These are phyloP conservation scores for Dictyostelium citrinum DNA, from an alignment of 78 protist species.

Conservation along the genomic window DNA sequence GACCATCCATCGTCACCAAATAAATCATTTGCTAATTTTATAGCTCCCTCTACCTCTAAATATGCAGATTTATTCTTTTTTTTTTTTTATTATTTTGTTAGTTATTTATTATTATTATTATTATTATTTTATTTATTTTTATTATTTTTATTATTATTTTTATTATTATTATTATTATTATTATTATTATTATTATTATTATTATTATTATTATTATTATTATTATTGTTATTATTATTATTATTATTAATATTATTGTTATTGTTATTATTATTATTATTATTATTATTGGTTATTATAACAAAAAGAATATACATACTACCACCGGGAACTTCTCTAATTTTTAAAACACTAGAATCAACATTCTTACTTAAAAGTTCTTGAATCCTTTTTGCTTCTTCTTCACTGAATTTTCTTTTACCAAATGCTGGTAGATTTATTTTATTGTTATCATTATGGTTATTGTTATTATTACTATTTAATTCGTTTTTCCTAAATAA, in stretches of 20 bases:
- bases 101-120: background rate
- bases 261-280: too few species aligned
- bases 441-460: background rate
- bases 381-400: slow-evolving; percentile 12
- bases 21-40: background rate
- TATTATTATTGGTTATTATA: background rate
- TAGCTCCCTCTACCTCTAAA: background rate
- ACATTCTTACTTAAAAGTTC: background rate
- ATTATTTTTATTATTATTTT: too few species aligned
- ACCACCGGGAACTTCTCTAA: background rate
- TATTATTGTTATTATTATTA: background rate
- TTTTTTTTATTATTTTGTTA: too few species aligned
- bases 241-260: too few species aligned
- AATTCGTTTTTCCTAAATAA: background rate
- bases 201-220: background rate
- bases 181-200: background rate
- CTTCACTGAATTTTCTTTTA: background rate
- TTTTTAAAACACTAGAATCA: background rate
- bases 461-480: background rate
- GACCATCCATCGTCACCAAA: slow-evolving; percentile 23
- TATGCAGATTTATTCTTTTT: background rate
- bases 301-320: background rate
- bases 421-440: background rate
- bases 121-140: too few species aligned
- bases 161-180: background rate